Percentiles rank a stretch among this genome's conserved stretches.
Conservation (phyloP, 805 yeast species). For the Sugiyamaella mastotermitis region DNA sequence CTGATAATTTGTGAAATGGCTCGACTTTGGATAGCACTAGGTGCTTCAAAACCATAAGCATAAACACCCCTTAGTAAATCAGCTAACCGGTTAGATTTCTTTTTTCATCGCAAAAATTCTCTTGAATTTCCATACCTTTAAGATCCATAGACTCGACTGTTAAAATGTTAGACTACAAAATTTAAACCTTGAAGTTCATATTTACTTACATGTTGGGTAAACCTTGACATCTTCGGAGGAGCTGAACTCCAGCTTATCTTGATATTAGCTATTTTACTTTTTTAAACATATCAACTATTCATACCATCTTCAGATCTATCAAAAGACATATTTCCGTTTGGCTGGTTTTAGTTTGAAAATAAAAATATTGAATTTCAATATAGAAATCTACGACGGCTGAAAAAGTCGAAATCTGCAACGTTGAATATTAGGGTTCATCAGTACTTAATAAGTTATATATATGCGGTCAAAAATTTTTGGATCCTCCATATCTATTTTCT, state of each 20-base stretch:
- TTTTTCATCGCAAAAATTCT: not conserved
- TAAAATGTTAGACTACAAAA: too few relatives aligned
- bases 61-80: conserved; percentile 48
- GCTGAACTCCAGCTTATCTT: not conserved
- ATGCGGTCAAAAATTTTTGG: too few relatives aligned
- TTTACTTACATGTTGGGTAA: not conserved
- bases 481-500: too few relatives aligned
- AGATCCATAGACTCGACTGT: conserved; percentile 29
- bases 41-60: conserved; percentile 75
- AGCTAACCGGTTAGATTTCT: conserved; percentile 4
- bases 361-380: too few relatives aligned
- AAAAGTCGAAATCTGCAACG: too few relatives aligned
- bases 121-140: conserved; percentile 16
- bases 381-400: too few relatives aligned
- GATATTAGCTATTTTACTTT: too few relatives aligned
- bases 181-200: not conserved
- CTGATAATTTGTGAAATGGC: conserved; percentile 74
- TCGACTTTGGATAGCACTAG: conserved; percentile 76
- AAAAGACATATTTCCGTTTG: conserved; percentile 2
- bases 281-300: too few relatives aligned
- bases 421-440: too few relatives aligned
- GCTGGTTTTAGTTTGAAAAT: too few relatives aligned
- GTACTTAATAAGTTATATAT: too few relatives aligned
- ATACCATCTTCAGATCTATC: not conserved
- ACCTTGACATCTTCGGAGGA: conserved; percentile 4